These are phyloP conservation scores for Metroxylon sagu DNA, from an alignment of 176 grass and related monocot genomes.

Conservation along the genomic window DNA sequence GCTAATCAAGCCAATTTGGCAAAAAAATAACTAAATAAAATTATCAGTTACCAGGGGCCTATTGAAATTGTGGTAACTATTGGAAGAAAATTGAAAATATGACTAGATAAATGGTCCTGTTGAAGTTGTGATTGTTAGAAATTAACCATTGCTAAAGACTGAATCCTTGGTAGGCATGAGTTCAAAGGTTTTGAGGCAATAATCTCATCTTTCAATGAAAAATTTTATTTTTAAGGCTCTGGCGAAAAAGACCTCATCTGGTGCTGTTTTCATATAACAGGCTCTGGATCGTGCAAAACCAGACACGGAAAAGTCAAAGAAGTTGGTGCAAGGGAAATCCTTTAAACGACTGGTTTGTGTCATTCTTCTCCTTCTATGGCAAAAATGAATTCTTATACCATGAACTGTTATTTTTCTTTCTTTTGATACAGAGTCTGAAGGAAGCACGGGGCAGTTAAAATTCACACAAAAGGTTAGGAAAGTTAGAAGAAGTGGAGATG, in stretches of 20 bases:
- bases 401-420: neutral
- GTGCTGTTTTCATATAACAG: slow-evolving; percentile 21
- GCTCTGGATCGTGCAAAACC: slow-evolving; percentile 89
- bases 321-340: slow-evolving; percentile 51
- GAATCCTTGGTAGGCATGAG: no score
- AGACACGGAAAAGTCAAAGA: slow-evolving; percentile 78
- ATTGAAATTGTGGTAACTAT: no score
- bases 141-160: no score
- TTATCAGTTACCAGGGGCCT: no score
- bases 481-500: neutral
- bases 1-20: no score
- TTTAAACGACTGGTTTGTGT: slow-evolving; percentile 64
- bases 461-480: neutral
- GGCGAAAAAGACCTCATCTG: neutral
- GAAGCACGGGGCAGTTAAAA: slow-evolving; percentile 24
- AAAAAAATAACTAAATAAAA: no score
- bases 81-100: no score
- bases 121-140: no score
- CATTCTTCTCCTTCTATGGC: neutral
- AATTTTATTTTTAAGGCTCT: neutral
- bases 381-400: neutral
- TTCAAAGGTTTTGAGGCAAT: neutral
- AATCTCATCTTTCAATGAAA: slow-evolving; percentile 1
- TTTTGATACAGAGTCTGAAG: slow-evolving; percentile 41
- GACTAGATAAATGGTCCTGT: no score